These are phyloP conservation scores for Fragilariopsis cylindrus DNA, from an alignment of 108 stramenopile species.

Conservation along the genomic window DNA sequence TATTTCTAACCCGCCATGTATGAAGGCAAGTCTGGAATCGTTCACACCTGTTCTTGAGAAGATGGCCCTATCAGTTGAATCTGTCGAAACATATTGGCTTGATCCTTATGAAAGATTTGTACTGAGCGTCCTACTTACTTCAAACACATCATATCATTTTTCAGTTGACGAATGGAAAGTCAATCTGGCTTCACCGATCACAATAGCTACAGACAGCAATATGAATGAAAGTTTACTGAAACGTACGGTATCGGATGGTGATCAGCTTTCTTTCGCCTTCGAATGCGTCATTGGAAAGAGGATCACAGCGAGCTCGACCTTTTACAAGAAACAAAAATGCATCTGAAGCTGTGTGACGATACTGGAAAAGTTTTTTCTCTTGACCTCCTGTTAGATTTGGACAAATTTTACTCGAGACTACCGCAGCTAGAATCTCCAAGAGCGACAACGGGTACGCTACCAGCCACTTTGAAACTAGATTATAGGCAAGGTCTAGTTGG, in stretches of 20 bases:
- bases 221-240: conserved; percentile 52
- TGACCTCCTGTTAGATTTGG: conserved; percentile 58
- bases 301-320: neutral
- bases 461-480: conserved; percentile 44
- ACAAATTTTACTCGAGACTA: conserved; percentile 47
- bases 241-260: conserved; percentile 55
- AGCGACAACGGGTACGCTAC: conserved; percentile 24
- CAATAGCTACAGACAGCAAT: conserved; percentile 41
- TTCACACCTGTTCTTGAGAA: conserved; percentile 67
- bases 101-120: conserved; percentile 41
- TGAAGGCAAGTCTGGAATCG: conserved; percentile 60
- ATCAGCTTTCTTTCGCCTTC: conserved; percentile 59
- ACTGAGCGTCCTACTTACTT: conserved; percentile 54
- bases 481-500: conserved; percentile 58
- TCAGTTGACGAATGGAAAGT: conserved; percentile 64
- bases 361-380: conserved; percentile 60
- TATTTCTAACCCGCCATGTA: conserved; percentile 42
- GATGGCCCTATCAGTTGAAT: conserved; percentile 58
- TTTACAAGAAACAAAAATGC: conserved; percentile 37
- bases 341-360: conserved; percentile 57
- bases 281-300: conserved; percentile 41
- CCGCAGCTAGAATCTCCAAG: conserved; percentile 26
- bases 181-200: conserved; percentile 44
- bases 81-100: conserved; percentile 42
- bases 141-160: conserved; percentile 69